These are phyloP conservation scores for Tylopilus vinaceipallidus DNA, from an alignment of 768 basidiomycete genomes.

Conservation along the genomic window DNA sequence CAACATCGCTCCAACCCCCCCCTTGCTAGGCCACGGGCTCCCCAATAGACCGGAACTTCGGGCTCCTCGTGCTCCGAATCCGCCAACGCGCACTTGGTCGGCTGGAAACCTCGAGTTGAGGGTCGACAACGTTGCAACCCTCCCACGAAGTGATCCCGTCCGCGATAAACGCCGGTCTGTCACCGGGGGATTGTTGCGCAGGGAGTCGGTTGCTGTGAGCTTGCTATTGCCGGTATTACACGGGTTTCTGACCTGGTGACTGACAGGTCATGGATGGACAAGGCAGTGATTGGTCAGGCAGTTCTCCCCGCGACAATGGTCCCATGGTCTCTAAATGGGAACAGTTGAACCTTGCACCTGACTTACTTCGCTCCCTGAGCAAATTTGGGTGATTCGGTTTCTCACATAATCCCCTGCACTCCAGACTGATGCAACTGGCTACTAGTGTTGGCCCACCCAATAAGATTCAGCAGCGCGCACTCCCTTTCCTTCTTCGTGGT, in stretches of 20 bases:
- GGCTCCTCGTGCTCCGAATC: constrained; percentile 59
- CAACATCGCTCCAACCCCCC: constrained; percentile 35
- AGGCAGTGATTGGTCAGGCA: constrained; percentile 52
- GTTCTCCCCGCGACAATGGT: constrained; percentile 65
- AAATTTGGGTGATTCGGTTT: constrained; percentile 82
- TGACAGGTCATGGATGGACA: constrained; percentile 54
- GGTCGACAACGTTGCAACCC: constrained; percentile 37
- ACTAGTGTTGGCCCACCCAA: constrained; percentile 92
- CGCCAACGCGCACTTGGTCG: constrained; percentile 83
- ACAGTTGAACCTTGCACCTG: constrained; percentile 80
- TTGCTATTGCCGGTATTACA: constrained; percentile 4
- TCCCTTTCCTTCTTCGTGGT: constrained; percentile 91
- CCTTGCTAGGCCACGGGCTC: constrained; percentile 55
- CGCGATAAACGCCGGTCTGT: constrained; percentile 79
- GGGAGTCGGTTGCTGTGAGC: constrained; percentile 75
- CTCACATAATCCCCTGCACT: constrained; percentile 2
- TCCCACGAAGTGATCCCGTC: constrained; percentile 38
- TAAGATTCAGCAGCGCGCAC: constrained; percentile 96
- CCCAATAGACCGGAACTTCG: constrained; percentile 67
- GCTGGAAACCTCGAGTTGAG: constrained; percentile 76
- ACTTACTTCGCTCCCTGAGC: constrained; percentile 81
- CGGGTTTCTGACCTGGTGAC: constrained; percentile 17
- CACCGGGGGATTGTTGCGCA: constrained; percentile 56
- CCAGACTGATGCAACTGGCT: constrained; percentile 13
- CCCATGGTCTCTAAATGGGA: constrained; percentile 96